phyloP scores from a whole-genome alignment of 352 stramenopile genomes.

The Phytophthora pinifolia region DNA sequence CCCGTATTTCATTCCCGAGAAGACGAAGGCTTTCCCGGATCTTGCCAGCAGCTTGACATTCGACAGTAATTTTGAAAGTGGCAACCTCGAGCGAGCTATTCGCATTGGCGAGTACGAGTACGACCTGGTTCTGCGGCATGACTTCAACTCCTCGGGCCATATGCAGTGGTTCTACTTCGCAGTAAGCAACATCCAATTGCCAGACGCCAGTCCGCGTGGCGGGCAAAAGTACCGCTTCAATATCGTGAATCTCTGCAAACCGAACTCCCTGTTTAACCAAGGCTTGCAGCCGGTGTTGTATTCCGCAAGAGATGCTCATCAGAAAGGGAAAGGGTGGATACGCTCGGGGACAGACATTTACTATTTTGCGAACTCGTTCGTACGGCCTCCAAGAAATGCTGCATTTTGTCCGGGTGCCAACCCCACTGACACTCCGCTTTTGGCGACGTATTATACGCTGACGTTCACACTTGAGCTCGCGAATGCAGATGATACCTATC shows the following conservation, averaged over 20 bases:
- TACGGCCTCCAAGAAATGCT: conserved; percentile 22
- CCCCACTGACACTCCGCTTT: conserved; percentile 3
- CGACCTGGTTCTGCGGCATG: conserved; percentile 85
- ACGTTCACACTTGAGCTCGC: conserved; percentile 87
- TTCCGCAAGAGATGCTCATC: conserved; percentile 60
- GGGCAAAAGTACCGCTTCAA: conserved; percentile 84
- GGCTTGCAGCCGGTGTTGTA: conserved; percentile 92
- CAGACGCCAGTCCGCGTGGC: conserved; percentile 2
- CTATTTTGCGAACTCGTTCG: conserved; percentile 83
- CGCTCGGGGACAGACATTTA: conserved; percentile 79
- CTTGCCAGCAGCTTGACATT: conserved; percentile 70
- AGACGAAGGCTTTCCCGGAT: conserved; percentile 21
- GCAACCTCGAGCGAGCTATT: conserved; percentile 86
- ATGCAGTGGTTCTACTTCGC: conserved; percentile 96
- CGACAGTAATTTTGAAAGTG: conserved; percentile 92
- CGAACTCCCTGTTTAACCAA: conserved; percentile 90
- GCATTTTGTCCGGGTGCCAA: not conserved
- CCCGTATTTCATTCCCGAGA: conserved; percentile 44
- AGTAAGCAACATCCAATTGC: conserved; percentile 67
- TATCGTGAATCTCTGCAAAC: conserved; percentile 93
- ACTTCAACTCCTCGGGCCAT: conserved; percentile 83
- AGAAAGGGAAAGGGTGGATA: conserved; percentile 67
- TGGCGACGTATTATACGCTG: conserved; percentile 78
- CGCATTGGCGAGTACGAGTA: conserved; percentile 88
- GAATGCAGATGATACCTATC: conserved; percentile 79